These are phyloP conservation scores for Saprolegnia parasitica DNA, from an alignment of 352 stramenopile genomes.

Conservation along the genomic window DNA sequence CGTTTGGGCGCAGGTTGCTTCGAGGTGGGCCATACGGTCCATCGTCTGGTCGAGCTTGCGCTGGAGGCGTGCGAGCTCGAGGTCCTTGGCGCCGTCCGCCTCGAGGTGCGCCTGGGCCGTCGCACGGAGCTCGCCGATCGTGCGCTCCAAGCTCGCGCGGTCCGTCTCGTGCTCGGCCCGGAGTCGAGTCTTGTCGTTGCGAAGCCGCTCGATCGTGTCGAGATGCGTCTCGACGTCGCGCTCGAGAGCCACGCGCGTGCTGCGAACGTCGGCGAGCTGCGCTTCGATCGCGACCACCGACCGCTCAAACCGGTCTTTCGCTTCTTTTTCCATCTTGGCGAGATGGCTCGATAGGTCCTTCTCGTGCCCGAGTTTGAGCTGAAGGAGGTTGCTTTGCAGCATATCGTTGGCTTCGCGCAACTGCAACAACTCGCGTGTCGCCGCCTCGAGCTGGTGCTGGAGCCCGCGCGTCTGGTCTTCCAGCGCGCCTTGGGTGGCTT, in stretches of 20 bases:
- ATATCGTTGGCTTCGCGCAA: slow-evolving; percentile 46
- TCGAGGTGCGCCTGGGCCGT: slow-evolving; percentile 46
- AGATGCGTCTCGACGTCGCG: slow-evolving; percentile 60
- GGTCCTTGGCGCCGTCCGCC: slow-evolving; percentile 33
- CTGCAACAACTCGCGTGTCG: slow-evolving; percentile 34
- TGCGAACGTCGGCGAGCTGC: slow-evolving; percentile 64
- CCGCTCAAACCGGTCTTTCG: slow-evolving; percentile 53
- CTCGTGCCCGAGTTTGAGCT: slow-evolving; percentile 53
- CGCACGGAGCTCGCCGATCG: slow-evolving; percentile 36
- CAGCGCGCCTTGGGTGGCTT: slow-evolving; percentile 24
- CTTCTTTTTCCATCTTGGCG: slow-evolving; percentile 47
- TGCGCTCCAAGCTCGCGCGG: slow-evolving; percentile 38
- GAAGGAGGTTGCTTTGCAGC: slow-evolving; percentile 44
- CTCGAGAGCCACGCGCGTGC: slow-evolving; percentile 50
- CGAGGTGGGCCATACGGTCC: background rate
- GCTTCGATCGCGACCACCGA: slow-evolving; percentile 48
- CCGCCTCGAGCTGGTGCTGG: slow-evolving; percentile 40
- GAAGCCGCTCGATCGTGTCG: slow-evolving; percentile 45
- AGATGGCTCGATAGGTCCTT: slow-evolving; percentile 47
- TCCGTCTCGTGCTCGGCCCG: slow-evolving; percentile 30
- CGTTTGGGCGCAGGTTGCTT: background rate
- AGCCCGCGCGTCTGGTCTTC: slow-evolving; percentile 33
- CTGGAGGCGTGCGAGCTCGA: background rate
- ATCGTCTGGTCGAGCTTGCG: slow-evolving; percentile 6
- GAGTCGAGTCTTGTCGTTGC: slow-evolving; percentile 52